Evolutionary conservation across 352 stramenopile species (phyloP).

Genomic region (Phytopythium cucurbitacearum): DNA sequence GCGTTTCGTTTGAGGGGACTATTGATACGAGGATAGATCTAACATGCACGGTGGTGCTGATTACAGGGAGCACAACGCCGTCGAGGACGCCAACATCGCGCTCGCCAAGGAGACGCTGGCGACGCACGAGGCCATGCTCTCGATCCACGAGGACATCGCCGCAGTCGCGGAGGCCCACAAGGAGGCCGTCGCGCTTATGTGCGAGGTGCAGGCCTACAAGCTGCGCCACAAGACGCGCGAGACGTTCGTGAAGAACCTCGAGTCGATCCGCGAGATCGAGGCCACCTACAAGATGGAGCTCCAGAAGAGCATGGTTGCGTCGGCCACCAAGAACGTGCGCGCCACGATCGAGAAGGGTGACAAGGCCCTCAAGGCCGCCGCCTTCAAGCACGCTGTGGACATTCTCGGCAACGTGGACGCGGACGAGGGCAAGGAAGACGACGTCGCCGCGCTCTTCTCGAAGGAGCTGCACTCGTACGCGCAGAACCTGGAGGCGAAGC

Average conservation of each 20-base stretch:
- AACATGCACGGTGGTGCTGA: conserved; percentile 1
- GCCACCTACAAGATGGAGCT: conserved; percentile 77
- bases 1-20: neutral
- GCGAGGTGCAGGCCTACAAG: conserved; percentile 82
- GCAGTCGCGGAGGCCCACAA: conserved; percentile 75
- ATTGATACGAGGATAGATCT: neutral
- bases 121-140: conserved; percentile 78
- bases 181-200: conserved; percentile 78
- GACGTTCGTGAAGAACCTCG: conserved; percentile 85
- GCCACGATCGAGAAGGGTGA: conserved; percentile 69
- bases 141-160: conserved; percentile 84
- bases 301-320: conserved; percentile 79
- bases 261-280: conserved; percentile 82
- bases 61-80: conserved; percentile 75
- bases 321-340: conserved; percentile 71
- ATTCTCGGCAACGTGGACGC: conserved; percentile 63
- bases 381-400: conserved; percentile 84
- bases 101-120: conserved; percentile 80
- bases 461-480: conserved; percentile 83
- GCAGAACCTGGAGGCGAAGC: conserved; percentile 67
- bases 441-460: conserved; percentile 74
- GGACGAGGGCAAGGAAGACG: conserved; percentile 81
- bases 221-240: conserved; percentile 86
- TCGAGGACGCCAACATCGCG: conserved; percentile 80
- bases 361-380: conserved; percentile 81